phyloP scores from a whole-genome alignment of 306 rosid genomes.

The Canavalia ensiformis region DNA sequence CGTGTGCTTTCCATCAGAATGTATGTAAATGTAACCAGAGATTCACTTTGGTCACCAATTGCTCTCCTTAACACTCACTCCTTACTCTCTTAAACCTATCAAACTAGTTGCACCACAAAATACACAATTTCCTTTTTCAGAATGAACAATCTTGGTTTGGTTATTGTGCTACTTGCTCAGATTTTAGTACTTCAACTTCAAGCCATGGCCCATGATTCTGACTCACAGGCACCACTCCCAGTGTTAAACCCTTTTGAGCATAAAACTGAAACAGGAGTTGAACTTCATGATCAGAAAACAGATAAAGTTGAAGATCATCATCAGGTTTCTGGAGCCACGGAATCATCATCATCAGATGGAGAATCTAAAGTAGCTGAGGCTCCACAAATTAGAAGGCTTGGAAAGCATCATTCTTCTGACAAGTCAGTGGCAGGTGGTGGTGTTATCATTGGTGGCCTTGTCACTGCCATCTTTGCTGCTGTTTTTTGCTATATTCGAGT shows the following conservation, averaged over 20 bases:
- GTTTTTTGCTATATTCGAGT: slow-evolving; percentile 87
- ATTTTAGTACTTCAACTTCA: slow-evolving; percentile 60
- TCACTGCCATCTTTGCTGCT: slow-evolving; percentile 82
- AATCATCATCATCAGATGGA: slow-evolving; percentile 41
- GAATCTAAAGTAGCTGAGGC: slow-evolving; percentile 63
- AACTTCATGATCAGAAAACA: slow-evolving; percentile 29
- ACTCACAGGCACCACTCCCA: slow-evolving; percentile 43
- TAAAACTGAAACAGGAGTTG: slow-evolving; percentile 35
- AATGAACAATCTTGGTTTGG: slow-evolving; percentile 63
- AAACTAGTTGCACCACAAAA: background rate
- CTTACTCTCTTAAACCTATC: background rate
- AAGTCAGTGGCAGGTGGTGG: slow-evolving; percentile 94
- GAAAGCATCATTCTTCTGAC: slow-evolving; percentile 67
- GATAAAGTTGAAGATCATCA: slow-evolving; percentile 45
- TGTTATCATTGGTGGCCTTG: slow-evolving; percentile 87
- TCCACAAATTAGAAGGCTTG: slow-evolving; percentile 67
- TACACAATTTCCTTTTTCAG: background rate
- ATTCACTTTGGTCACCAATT: background rate
- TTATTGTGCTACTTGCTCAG: slow-evolving; percentile 55
- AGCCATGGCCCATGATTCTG: slow-evolving; percentile 48
- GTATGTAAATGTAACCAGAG: slow-evolving; percentile 32
- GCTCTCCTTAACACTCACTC: background rate
- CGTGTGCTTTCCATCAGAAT: slow-evolving; percentile 15
- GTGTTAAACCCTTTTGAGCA: slow-evolving; percentile 40
- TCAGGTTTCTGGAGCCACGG: slow-evolving; percentile 46